Base-by-base conservation (phyloP, 257 asterid genomes). In the Ligustrum vulgare region DNA sequence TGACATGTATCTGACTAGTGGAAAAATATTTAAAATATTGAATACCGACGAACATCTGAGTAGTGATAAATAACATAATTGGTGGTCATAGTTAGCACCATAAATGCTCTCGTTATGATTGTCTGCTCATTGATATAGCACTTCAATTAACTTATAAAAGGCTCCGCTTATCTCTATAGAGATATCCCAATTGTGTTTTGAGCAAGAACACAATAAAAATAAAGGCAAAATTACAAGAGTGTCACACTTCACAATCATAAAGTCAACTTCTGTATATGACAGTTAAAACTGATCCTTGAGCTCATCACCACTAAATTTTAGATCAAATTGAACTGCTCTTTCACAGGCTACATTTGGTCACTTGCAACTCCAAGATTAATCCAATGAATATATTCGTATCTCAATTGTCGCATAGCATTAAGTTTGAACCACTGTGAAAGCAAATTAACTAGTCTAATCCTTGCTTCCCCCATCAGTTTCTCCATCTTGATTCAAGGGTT, bases 381-480 rank as follows among this genome's bases (percentile, higher is more conserved):
- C 62, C 4, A 51, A n/a, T 18, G 25, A 16, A 51, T 51, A n/a
- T 51, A 13, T 45, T 45, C n/a, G 8, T 6, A 18, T 5, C 22
- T 6, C 62, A 51, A 18, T 51, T 51, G 25, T 5, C 5, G 62
- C 23, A n/a, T n/a, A 60, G 67, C 67, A 1, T 22, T 60, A 18
- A 22, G 67, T 22, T 60, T 23, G 34, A 22, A 56, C 28, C 28
- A 3, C 12, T 45, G 54, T 5, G 37, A 35, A 18, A 37, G 47
- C 63, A 56, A 10, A 16, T 36, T 35, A 7, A 51, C 5, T 23
- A 10, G 49, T 67, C 75, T 78, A 82, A 75, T 75, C 83, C 60
- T 82, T 75, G 73, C 41, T 75, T 75, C 20, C 69, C 28, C 33
- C 81, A 68, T 37, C 66, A 37, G 79, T 79, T 18, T 69, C 86